These are phyloP conservation scores for Venturia pyrina DNA, from an alignment of 2,329 filamentous ascomycete genomes.

Conservation along the genomic window DNA sequence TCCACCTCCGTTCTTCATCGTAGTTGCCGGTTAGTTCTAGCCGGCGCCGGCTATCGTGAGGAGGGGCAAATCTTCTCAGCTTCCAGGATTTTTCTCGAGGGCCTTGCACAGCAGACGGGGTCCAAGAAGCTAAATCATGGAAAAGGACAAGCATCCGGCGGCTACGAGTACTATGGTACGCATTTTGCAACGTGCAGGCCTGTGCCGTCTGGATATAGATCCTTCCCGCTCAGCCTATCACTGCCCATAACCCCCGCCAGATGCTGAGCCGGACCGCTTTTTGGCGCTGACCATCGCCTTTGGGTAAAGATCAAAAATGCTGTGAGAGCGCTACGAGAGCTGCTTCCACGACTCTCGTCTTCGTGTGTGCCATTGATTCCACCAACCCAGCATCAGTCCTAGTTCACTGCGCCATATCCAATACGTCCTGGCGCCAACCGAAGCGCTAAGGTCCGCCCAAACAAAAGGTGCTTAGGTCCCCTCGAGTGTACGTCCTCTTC, in stretches of 20 bases:
- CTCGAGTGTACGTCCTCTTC: neutral
- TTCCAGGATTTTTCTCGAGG: neutral
- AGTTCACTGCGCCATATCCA: slow-evolving; percentile 4
- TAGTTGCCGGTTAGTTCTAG: too few species aligned
- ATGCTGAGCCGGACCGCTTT: too few species aligned
- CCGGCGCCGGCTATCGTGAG: too few species aligned
- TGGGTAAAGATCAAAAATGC: too few species aligned
- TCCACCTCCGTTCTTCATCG: neutral
- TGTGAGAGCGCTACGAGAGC: too few species aligned
- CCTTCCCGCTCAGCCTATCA: slow-evolving; percentile 5
- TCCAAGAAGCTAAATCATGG: too few species aligned
- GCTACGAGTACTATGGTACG: neutral
- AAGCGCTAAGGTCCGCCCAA: neutral
- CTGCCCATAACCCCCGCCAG: neutral
- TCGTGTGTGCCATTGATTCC: too few species aligned
- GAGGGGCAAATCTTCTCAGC: neutral
- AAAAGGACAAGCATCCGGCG: neutral
- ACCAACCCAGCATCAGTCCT: too few species aligned
- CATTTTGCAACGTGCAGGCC: neutral
- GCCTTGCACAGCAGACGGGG: neutral
- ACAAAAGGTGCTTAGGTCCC: slow-evolving; percentile 5
- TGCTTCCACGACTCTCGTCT: too few species aligned
- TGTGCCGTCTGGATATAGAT: neutral
- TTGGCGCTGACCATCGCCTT: too few species aligned
- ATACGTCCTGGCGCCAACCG: slow-evolving; percentile 7